phyloP scores from a whole-genome alignment of 345 rosid species.

The Gynandropsis gynandra region DNA sequence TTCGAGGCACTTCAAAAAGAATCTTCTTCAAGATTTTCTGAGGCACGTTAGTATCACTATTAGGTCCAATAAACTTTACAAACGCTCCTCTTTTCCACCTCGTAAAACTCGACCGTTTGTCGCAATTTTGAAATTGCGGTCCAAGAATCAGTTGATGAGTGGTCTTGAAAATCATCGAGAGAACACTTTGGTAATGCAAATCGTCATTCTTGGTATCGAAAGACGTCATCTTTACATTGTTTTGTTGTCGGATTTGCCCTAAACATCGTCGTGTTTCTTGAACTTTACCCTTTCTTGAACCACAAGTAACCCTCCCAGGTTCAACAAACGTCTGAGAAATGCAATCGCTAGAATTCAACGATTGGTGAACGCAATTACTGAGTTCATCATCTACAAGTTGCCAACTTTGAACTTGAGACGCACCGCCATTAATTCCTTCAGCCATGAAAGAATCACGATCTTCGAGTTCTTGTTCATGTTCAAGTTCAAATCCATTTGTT shows the following conservation, averaged over 20 bases:
- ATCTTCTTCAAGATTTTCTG: conserved; percentile 73
- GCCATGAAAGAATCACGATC: conserved; percentile 50
- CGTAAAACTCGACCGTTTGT: conserved; percentile 50
- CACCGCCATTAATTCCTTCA: conserved; percentile 46
- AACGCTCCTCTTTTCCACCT: conserved; percentile 46
- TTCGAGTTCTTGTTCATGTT: conserved; percentile 28
- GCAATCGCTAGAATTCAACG: conserved; percentile 66
- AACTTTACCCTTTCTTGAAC: conserved; percentile 29
- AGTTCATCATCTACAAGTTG: conserved; percentile 62
- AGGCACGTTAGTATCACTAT: conserved; percentile 8
- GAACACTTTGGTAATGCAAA: conserved; percentile 54
- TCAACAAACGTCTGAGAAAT: conserved; percentile 61
- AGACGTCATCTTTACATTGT: conserved; percentile 27
- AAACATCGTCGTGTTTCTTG: conserved; percentile 4
- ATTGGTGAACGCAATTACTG: conserved; percentile 47
- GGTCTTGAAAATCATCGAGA: conserved; percentile 55
- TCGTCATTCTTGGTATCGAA: conserved; percentile 35
- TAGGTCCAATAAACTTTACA: conserved; percentile 19
- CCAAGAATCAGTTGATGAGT: conserved; percentile 53
- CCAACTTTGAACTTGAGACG: conserved; percentile 71
- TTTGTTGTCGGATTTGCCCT: conserved; percentile 33
- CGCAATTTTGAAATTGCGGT: conserved; percentile 35
- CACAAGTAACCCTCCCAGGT: conserved; percentile 31
- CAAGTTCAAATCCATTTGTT: conserved; percentile 36
- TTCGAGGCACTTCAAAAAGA: conserved; percentile 59